phyloP scores from a whole-genome alignment of 2,329 filamentous ascomycete genomes.

The Pseudogymnoascus verrucosus region DNA sequence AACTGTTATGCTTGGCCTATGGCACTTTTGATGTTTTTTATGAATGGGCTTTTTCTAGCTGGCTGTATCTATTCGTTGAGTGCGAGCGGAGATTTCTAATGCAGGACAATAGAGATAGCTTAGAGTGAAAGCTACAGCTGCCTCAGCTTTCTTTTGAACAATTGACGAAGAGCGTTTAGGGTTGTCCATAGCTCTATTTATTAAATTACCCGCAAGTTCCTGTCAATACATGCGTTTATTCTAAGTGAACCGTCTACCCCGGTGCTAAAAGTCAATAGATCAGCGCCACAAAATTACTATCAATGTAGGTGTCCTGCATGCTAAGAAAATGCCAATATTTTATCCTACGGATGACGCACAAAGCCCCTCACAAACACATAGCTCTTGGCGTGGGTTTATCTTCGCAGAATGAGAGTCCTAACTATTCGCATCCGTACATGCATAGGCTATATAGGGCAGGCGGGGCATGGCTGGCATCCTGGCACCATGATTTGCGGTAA shows the following conservation, averaged over 20 bases:
- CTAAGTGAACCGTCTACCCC: background rate
- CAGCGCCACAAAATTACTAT: background rate
- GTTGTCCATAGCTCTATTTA: background rate
- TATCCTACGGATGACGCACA: background rate
- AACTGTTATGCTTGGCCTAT: background rate
- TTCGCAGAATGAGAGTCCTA: background rate
- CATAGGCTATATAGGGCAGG: background rate
- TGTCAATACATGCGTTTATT: background rate
- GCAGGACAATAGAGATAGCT: background rate
- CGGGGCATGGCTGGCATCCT: background rate
- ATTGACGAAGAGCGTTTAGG: background rate
- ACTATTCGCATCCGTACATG: background rate
- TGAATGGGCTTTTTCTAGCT: background rate
- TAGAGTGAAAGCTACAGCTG: background rate
- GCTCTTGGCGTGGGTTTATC: background rate
- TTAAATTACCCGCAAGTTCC: background rate
- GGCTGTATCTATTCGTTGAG: background rate
- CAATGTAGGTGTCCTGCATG: background rate
- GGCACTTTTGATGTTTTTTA: background rate
- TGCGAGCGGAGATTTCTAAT: slow-evolving; percentile 1
- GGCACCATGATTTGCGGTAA: slow-evolving; percentile 4
- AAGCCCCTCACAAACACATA: background rate
- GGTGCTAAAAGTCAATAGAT: background rate
- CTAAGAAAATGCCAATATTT: background rate
- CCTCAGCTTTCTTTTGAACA: no score